Base-by-base conservation (phyloP, 768 basidiomycete species). In the Amyloporia xantha region DNA sequence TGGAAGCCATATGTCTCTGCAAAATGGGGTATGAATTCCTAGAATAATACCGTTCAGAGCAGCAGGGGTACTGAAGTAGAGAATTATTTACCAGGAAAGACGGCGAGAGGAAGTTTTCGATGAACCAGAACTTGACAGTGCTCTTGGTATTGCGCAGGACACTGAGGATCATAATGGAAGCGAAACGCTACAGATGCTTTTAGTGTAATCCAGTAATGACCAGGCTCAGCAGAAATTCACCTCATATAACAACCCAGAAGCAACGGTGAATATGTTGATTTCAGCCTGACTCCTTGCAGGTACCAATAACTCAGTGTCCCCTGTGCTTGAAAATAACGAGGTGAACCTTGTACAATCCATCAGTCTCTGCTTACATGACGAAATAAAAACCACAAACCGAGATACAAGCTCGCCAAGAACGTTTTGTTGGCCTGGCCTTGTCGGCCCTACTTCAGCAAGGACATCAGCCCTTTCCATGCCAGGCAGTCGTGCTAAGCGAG, bases 81-180 rank as follows among this genome's bases (percentile, higher is more conserved):
- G n/a, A n/a, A n/a, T n/a, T n/a, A 71, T 80, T 58, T 56, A 91
- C 92, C 50, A 97, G 68, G 79, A 99, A 99, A 0, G 93, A 88
- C 0, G 95, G 96, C 0, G 95, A 98, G 12, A 98, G 76, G 78
- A 99, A 99, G 69, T 99, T 98, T 64, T 96, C 90, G 54, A 99
- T 98, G 68, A 98, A 98, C 96, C 96, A 98, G 70, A 98, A 99
- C 66, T 99, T 99, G 66, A 99, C 94, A 23, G 82, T 86, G 59
- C 86, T 88, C 17, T 92, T 83, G 15, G 96, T 98, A 61, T 98
- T 95, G 35, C 84, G 84, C 54, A 98, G 73, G 26, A 99, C 96
- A 57, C 92, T 95, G 28, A 97, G 74, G 49, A 97, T 91, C 96
- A 98, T 99, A 69, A 99, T 97, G 7, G 91, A 91, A 0, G 84